These are phyloP conservation scores for Phytophthora idaei DNA, from an alignment of 352 stramenopile species.

Conservation along the genomic window DNA sequence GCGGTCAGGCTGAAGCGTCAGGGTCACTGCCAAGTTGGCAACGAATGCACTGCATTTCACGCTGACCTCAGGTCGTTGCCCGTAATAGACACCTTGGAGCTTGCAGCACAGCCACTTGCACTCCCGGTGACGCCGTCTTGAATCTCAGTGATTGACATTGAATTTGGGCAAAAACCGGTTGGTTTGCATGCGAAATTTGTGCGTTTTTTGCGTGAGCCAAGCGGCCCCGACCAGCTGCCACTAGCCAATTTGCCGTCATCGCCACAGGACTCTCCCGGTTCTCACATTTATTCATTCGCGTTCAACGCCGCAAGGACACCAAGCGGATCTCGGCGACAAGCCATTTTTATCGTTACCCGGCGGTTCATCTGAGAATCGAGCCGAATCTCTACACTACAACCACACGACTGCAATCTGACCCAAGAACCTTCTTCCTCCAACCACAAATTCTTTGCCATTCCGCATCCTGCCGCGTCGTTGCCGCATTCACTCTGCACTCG, in stretches of 20 bases:
- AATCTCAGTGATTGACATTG: constrained; percentile 23
- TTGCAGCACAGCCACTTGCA: too few relatives aligned
- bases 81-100: neutral
- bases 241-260: constrained; percentile 14
- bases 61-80: neutral
- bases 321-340: constrained; percentile 3
- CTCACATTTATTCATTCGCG: neutral
- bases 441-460: constrained; percentile 23
- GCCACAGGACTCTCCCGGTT: constrained; percentile 4
- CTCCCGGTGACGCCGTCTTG: constrained; percentile 12
- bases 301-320: neutral
- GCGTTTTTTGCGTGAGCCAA: constrained; percentile 13
- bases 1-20: neutral
- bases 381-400: constrained; percentile 32
- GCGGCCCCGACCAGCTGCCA: constrained; percentile 20
- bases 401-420: constrained; percentile 15
- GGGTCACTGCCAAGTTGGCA: neutral
- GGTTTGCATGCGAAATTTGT: constrained; percentile 21
- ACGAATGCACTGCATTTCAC: constrained; percentile 3
- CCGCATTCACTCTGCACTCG: constrained; percentile 15
- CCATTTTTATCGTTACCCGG: constrained; percentile 4
- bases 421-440: constrained; percentile 21
- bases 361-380: constrained; percentile 24
- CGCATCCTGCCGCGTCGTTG: constrained; percentile 7
- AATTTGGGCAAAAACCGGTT: constrained; percentile 20